Percentiles rank a stretch among this genome's conserved stretches.
These are phyloP conservation scores for Austroboletus eburneus DNA, from an alignment of 768 basidiomycete species.

Conservation along the genomic window DNA sequence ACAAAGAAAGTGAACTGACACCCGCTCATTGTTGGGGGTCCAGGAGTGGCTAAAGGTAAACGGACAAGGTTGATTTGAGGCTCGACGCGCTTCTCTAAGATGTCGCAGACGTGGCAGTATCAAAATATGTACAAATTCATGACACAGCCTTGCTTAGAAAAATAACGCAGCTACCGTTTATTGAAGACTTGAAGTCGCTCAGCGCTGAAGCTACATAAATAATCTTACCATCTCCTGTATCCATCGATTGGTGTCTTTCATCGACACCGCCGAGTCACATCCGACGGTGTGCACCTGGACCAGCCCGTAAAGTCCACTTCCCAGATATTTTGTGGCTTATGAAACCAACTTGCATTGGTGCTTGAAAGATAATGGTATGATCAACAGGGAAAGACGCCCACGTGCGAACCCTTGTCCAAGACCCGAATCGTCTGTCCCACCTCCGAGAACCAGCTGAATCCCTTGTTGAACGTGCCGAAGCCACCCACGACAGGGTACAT, in stretches of 20 bases:
- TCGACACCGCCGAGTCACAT: too few species aligned
- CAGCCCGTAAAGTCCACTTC: too few species aligned
- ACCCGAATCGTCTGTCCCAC: slow-evolving; percentile 56
- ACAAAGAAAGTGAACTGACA: slow-evolving; percentile 46
- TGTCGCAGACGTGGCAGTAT: slow-evolving; percentile 27
- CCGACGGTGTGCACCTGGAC: too few species aligned
- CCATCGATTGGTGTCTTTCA: too few species aligned
- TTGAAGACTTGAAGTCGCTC: too few species aligned
- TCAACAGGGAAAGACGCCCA: slow-evolving; percentile 50
- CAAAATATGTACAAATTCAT: slow-evolving; percentile 27
- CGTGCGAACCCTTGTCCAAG: slow-evolving; percentile 48
- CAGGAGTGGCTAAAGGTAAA: slow-evolving; percentile 20
- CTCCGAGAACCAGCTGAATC: slow-evolving; percentile 70
- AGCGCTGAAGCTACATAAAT: too few species aligned
- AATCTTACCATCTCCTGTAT: too few species aligned
- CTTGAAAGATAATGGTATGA: not conserved
- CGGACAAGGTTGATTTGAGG: slow-evolving; percentile 20
- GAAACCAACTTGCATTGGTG: too few species aligned
- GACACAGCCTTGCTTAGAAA: slow-evolving; percentile 13
- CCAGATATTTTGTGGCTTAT: too few species aligned
- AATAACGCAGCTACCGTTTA: too few species aligned
- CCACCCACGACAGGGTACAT: slow-evolving; percentile 51
- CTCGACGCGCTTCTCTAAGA: slow-evolving; percentile 17
- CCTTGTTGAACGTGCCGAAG: slow-evolving; percentile 46
- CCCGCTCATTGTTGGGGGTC: slow-evolving; percentile 61